Evolutionary conservation across 2,329 filamentous ascomycete species (phyloP).

Genomic region (Ilyonectria sp.): DNA sequence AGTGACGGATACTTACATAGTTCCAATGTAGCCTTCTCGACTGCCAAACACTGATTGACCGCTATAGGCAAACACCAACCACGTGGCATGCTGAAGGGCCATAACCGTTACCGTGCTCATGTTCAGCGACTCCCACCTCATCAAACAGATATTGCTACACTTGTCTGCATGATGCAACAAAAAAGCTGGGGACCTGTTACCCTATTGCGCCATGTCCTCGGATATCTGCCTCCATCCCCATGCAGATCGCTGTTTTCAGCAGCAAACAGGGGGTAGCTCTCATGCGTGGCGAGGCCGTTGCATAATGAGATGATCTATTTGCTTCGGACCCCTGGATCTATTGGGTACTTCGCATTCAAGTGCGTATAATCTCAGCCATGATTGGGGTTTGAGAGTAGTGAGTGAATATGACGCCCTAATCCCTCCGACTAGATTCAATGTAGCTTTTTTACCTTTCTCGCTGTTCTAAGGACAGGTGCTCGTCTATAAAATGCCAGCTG

Average conservation of each 20-base stretch:
- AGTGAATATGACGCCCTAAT: conserved; percentile 16
- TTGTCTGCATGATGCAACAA: conserved; percentile 18
- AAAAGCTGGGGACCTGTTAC: conserved; percentile 10
- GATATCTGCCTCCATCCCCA: conserved; percentile 39
- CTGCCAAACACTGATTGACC: background rate
- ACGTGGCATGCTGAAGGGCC: background rate
- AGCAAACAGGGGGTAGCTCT: conserved; percentile 11
- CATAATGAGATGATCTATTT: conserved; percentile 28
- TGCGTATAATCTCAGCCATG: background rate
- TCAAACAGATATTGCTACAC: background rate
- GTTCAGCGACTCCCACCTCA: background rate
- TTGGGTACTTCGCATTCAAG: conserved; percentile 27
- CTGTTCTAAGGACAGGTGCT: background rate
- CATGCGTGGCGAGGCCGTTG: conserved; percentile 20
- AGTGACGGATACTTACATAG: background rate
- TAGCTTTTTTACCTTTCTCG: background rate
- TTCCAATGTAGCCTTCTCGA: background rate
- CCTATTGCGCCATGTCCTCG: conserved; percentile 20
- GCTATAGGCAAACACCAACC: background rate
- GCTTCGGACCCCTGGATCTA: conserved; percentile 8
- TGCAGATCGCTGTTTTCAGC: conserved; percentile 43
- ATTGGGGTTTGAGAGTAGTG: conserved; percentile 23
- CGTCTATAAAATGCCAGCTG: conserved; percentile 15
- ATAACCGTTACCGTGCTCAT: background rate
- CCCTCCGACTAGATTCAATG: background rate